Evolutionary conservation across 768 basidiomycete genomes (phyloP).

Genomic region (Hericium alpestre): DNA sequence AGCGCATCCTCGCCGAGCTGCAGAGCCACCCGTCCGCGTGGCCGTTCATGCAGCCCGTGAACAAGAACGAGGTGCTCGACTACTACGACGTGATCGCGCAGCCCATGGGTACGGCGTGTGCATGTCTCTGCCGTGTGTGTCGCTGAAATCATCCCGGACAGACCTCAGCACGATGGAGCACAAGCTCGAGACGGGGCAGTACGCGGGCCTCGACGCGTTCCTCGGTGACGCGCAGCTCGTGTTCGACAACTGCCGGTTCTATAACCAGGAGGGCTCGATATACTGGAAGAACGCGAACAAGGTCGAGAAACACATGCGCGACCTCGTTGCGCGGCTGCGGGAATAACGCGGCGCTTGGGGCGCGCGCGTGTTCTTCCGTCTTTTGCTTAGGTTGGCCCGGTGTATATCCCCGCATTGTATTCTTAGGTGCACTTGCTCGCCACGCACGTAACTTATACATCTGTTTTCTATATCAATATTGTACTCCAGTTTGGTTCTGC

Average conservation of each 20-base stretch:
- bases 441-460: too few species aligned
- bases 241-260: conserved; percentile 80
- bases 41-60: conserved; percentile 82
- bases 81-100: conserved; percentile 83
- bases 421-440: too few species aligned
- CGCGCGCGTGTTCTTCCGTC: too few species aligned
- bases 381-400: too few species aligned
- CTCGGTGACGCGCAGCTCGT: conserved; percentile 73
- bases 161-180: conserved; percentile 82
- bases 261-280: conserved; percentile 72
- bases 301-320: conserved; percentile 70
- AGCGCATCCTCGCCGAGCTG: conserved; percentile 68
- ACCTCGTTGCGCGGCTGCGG: conserved; percentile 26
- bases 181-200: conserved; percentile 85
- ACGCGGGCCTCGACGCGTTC: conserved; percentile 64
- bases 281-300: conserved; percentile 80
- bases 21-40: conserved; percentile 72
- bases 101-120: conserved; percentile 73
- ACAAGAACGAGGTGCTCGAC: conserved; percentile 67
- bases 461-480: too few species aligned
- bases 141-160: conserved; percentile 19
- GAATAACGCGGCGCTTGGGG: background rate
- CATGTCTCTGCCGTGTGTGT: background rate
- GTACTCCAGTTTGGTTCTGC: too few species aligned
- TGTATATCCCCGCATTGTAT: too few species aligned